Evolutionary conservation across 805 yeast genomes (phyloP), one percentile per base, ranked within the genome.

Genomic region (Torulaspora quercuum): DNA sequence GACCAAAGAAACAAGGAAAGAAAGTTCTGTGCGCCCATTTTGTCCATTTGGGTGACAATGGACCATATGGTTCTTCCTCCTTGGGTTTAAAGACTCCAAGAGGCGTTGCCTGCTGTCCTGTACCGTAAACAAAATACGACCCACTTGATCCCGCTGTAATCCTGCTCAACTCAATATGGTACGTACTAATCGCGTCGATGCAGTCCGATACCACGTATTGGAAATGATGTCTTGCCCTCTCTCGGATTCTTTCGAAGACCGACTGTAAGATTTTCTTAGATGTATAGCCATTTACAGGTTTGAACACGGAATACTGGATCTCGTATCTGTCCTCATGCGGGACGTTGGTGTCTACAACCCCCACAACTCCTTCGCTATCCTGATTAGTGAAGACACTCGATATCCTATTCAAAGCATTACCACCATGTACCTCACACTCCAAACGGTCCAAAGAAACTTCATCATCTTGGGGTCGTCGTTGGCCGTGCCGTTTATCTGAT

Each of bases 21-120:
- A 82, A 69, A 17, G 80, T 82, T 46, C 88, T 57, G 52, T 82
- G 88, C 3, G 80, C 54, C 88, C 89, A 82, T 58, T 82, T 82
- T 1, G 83, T 74, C 87, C 88, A 79, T 53, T 82, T 82, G 1
- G 89, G 88, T 3, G 83, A 76, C 35, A 82, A 52, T 1, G 87
- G 85, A 0, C 88, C 89, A 52, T 82, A 82, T 0, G 88, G 89
- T 48, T 82, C 88, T 55, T 82, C 89, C 56, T 81, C 87, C 52
- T 80, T 80, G 4, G 89, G 89, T 53, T 82, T 82, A 65, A 82
- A 82, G 2, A 82, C 78, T 0, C 80, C 88, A 10, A 69, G 69
- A 8, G 68, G 68, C 26, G 59, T 48, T 6, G 18, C 25, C 6
- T 26, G 35, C 7, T 34, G 29, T 7, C 17, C 25, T 1, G 62